These are phyloP conservation scores for Talaromyces sp. DNA, from an alignment of 2,329 filamentous ascomycete species.

Conservation along the genomic window DNA sequence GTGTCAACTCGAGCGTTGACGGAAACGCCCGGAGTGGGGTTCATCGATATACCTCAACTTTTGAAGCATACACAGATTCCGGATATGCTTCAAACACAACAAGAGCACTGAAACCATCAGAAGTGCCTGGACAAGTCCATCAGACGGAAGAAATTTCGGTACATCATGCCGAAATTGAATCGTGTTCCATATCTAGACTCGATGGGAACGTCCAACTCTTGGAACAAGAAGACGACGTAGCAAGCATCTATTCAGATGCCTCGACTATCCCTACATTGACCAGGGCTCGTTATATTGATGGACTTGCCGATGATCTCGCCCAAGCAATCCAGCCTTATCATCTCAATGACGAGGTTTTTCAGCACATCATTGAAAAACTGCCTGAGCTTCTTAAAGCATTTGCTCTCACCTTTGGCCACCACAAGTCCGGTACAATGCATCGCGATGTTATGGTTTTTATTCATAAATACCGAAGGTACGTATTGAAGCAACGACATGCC, in stretches of 20 bases:
- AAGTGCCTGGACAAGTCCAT: neutral
- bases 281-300: constrained; percentile 7
- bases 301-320: constrained; percentile 5
- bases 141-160: neutral
- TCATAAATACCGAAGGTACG: constrained; percentile 15
- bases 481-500: neutral
- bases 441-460: constrained; percentile 17
- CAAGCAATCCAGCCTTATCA: constrained; percentile 9
- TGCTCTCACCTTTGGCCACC: constrained; percentile 11
- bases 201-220: neutral
- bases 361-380: neutral
- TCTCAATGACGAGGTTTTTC: neutral
- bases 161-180: neutral
- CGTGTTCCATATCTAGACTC: neutral
- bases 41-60: neutral
- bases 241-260: constrained; percentile 7
- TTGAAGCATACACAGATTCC: constrained; percentile 12
- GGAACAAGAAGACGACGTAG: neutral
- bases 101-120: neutral
- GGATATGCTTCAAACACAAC: constrained; percentile 10
- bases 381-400: constrained; percentile 13
- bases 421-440: neutral
- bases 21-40: neutral
- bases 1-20: neutral
- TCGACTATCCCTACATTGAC: constrained; percentile 1